Conservation (phyloP, 257 asterid genomes). For the Ilex aquifolium region DNA sequence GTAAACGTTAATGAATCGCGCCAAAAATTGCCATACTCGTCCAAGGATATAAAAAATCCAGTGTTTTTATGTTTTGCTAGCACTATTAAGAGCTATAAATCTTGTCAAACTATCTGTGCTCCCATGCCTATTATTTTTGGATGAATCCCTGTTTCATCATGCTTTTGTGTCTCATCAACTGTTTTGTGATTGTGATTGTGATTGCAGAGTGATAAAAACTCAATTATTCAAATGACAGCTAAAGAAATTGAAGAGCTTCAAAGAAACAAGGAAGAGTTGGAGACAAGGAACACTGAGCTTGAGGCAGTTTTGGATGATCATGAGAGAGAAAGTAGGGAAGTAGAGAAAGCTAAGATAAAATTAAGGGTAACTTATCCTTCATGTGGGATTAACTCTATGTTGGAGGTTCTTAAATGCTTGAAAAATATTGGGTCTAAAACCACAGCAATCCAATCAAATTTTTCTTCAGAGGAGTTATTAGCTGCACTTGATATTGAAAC, state of each 20-base stretch:
- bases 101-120: too few relatives aligned
- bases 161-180: too few relatives aligned
- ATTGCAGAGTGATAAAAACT: conserved; percentile 41
- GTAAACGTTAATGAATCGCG: too few relatives aligned
- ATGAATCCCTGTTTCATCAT: too few relatives aligned
- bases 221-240: conserved; percentile 37
- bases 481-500: conserved; percentile 26
- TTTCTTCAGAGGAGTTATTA: conserved; percentile 25
- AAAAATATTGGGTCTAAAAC: conserved; percentile 14
- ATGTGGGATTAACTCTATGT: conserved; percentile 44
- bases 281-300: conserved; percentile 22
- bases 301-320: conserved; percentile 10
- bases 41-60: too few relatives aligned
- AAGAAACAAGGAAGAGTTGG: conserved; percentile 15
- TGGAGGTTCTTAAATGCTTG: conserved; percentile 39
- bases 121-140: too few relatives aligned
- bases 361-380: conserved; percentile 34
- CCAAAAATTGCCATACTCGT: too few relatives aligned
- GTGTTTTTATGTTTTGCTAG: too few relatives aligned
- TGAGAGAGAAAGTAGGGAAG: neutral
- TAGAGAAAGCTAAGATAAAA: conserved; percentile 24
- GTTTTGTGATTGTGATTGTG: neutral
- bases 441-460: conserved; percentile 20
- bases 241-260: conserved; percentile 26
- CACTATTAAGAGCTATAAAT: too few relatives aligned